Percentiles rank a stretch among this genome's conserved stretches.
These are phyloP conservation scores for Aspergillus pseudoglaucus DNA, from an alignment of 2,329 filamentous ascomycete genomes.

Conservation along the genomic window DNA sequence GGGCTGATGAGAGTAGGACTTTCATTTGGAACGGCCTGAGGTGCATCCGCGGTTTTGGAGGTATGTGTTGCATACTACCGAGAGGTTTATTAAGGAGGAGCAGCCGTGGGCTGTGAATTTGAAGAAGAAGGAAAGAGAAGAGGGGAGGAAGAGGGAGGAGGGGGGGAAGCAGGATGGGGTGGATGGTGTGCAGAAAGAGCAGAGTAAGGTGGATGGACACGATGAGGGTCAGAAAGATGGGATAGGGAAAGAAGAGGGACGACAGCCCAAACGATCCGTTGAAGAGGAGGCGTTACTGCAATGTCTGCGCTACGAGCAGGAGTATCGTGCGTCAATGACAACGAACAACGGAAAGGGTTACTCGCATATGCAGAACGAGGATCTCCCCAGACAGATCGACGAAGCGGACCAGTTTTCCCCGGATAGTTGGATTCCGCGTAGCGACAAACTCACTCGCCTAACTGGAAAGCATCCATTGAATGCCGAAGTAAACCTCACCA, in stretches of 20 bases:
- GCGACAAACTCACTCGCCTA: constrained; percentile 41
- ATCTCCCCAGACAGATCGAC: constrained; percentile 37
- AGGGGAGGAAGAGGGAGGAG: too few relatives aligned
- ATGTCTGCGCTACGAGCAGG: constrained; percentile 39
- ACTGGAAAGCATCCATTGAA: constrained; percentile 52
- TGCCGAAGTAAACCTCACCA: constrained; percentile 39
- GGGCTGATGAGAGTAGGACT: too few relatives aligned
- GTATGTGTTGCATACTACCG: too few relatives aligned
- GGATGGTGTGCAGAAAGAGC: too few relatives aligned
- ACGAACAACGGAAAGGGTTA: constrained; percentile 41
- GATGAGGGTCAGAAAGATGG: neutral
- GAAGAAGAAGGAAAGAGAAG: too few relatives aligned
- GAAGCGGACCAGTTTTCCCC: constrained; percentile 48
- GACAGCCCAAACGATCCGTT: too few relatives aligned
- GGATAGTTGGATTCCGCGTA: constrained; percentile 50
- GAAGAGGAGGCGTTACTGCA: constrained; percentile 42
- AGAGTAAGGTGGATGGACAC: too few relatives aligned
- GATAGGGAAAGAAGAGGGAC: neutral
- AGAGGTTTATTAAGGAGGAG: neutral
- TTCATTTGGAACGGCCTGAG: too few relatives aligned
- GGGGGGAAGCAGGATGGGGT: too few relatives aligned
- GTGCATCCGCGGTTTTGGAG: too few relatives aligned
- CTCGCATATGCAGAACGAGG: constrained; percentile 30
- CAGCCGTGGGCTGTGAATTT: too few relatives aligned
- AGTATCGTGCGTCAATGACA: constrained; percentile 31